Base-by-base conservation (phyloP, 225 moss, liverwort and hornwort genomes). In the Takakia lepidozioides region DNA sequence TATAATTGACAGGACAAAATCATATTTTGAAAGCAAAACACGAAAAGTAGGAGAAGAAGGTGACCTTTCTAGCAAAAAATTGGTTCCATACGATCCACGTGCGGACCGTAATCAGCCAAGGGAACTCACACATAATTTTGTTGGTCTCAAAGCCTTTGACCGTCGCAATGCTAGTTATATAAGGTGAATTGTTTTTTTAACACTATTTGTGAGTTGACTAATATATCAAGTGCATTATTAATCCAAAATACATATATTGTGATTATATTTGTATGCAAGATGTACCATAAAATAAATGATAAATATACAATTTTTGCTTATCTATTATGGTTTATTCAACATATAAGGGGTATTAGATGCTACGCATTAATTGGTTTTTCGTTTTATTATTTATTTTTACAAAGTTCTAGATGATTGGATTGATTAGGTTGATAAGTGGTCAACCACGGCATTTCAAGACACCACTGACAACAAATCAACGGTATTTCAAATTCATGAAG, bases 161-260 rank as follows among this genome's bases (percentile, higher is more conserved):
- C 65, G 85, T 17, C 60, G 89, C 43, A 90, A 90, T 63, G 89
- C 83, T 0, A 90, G 83, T 38, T 86, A 83, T 19, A 8, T 83
- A 49, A 90, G 63, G 89, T 90, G 17, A 25, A 21, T 25, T 21
- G 35, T n/a, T n/a, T n/a, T n/a, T n/a, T n/a, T n/a, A n/a, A n/a
- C n/a, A n/a, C n/a, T n/a, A n/a, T n/a, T n/a, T n/a, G n/a, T n/a
- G n/a, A n/a, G n/a, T n/a, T n/a, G n/a, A n/a, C n/a, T n/a, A n/a
- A n/a, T n/a, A n/a, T n/a, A n/a, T n/a, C n/a, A n/a, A n/a, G n/a
- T n/a, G n/a, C n/a, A n/a, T n/a, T n/a, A n/a, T n/a, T n/a, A n/a
- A n/a, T n/a, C n/a, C n/a, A n/a, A n/a, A n/a, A n/a, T n/a, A n/a
- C n/a, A n/a, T n/a, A n/a, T n/a, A n/a, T n/a, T n/a, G n/a, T n/a